phyloP scores from a whole-genome alignment of 1,139 yeast genomes.

The Pichia sp. region DNA sequence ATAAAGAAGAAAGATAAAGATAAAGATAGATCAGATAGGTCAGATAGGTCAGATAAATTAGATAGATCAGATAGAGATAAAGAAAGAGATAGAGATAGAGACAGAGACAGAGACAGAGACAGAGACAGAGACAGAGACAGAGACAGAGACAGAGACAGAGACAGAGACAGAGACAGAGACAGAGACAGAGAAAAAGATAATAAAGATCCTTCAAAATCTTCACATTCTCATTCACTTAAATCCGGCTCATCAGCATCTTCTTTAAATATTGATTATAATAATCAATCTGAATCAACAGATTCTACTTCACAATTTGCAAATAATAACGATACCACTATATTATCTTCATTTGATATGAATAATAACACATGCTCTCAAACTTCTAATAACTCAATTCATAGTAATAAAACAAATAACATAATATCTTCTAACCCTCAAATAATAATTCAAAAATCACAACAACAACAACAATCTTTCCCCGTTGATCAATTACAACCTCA shows the following conservation, averaged over 20 bases:
- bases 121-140: too few relatives aligned
- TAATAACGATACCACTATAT: not conserved
- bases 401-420: not conserved
- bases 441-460: not conserved
- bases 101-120: too few relatives aligned
- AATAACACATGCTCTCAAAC: slow-evolving; percentile 1
- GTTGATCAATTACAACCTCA: slow-evolving; percentile 15
- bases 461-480: not conserved
- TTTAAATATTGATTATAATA: slow-evolving; percentile 3
- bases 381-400: not conserved
- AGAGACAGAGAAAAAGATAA: not conserved
- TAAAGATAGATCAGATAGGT: too few relatives aligned
- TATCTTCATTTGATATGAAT: slow-evolving; percentile 1
- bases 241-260: slow-evolving; percentile 17
- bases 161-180: slow-evolving; percentile 1
- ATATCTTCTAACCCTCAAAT: not conserved
- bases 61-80: too few relatives aligned
- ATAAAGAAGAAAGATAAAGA: too few relatives aligned
- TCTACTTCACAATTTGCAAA: slow-evolving; percentile 12
- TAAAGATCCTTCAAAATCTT: slow-evolving; percentile 11
- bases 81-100: too few relatives aligned
- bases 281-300: not conserved
- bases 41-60: too few relatives aligned
- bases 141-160: too few relatives aligned
- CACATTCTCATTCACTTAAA: too few relatives aligned